Percentiles rank a stretch among this genome's conserved stretches.
phyloP scores from a whole-genome alignment of 495 filamentous ascomycete species.

The Lophiotrema nucula region DNA sequence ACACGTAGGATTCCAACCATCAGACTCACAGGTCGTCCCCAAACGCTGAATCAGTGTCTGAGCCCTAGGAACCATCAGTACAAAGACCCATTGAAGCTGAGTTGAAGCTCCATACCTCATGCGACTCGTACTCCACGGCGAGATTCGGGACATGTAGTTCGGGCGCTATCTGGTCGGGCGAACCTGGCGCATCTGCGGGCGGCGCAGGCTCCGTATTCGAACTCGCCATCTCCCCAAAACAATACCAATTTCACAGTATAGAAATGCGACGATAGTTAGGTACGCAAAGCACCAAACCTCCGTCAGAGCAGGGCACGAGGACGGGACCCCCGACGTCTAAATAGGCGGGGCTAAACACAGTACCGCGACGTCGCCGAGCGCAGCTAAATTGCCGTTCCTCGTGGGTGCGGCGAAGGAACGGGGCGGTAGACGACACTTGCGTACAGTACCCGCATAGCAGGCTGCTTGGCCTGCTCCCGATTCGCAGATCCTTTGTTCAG shows the following conservation, averaged over 20 bases:
- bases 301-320: background rate
- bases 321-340: background rate
- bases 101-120: background rate
- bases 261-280: background rate
- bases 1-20: background rate
- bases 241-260: background rate
- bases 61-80: background rate
- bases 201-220: background rate
- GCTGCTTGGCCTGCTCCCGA: too few relatives aligned
- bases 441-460: too few relatives aligned
- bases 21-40: constrained; percentile 39
- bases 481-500: too few relatives aligned
- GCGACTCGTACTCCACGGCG: background rate
- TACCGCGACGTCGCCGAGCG: too few relatives aligned
- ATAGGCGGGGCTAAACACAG: too few relatives aligned
- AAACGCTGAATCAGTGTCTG: constrained; percentile 43
- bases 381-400: background rate
- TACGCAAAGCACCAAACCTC: background rate
- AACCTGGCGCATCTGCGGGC: background rate
- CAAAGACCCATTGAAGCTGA: background rate
- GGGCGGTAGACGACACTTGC: background rate
- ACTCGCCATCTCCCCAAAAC: background rate
- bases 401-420: background rate
- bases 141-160: background rate
- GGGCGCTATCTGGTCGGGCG: background rate